A percentile compares a stretch with the other conserved stretches of the same genome.
Conservation (phyloP, 2,329 filamentous ascomycete genomes). For the Cladosporium colombiae region DNA sequence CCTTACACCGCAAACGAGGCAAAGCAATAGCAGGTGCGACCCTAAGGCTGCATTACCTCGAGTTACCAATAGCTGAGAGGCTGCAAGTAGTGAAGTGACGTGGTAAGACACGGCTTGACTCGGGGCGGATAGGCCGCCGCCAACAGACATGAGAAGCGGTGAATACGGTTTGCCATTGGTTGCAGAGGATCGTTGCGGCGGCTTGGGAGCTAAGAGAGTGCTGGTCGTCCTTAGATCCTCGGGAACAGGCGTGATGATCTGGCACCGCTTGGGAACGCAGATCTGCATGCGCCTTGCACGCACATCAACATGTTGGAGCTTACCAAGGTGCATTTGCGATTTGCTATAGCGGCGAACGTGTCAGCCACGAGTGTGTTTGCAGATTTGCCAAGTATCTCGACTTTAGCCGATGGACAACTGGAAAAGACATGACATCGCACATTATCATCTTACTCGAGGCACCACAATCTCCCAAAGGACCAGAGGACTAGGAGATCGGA, state of each 20-base stretch:
- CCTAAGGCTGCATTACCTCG: constrained; percentile 13
- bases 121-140: constrained; percentile 16
- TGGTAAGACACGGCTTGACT: constrained; percentile 21
- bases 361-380: constrained; percentile 2
- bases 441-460: background rate
- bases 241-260: constrained; percentile 20
- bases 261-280: constrained; percentile 20
- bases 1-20: constrained; percentile 18
- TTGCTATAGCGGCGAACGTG: background rate
- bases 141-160: constrained; percentile 17
- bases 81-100: constrained; percentile 18
- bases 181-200: background rate
- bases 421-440: background rate
- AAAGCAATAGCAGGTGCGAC: constrained; percentile 15
- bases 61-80: constrained; percentile 1
- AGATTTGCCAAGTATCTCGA: background rate
- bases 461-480: constrained; percentile 11
- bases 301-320: constrained; percentile 7
- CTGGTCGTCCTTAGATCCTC: constrained; percentile 17
- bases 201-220: constrained; percentile 13
- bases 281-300: constrained; percentile 16
- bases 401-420: background rate
- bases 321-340: background rate
- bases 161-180: constrained; percentile 15
- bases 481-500: constrained; percentile 16